Conservation (phyloP, 345 rosid species). For the Brassica carinata region DNA sequence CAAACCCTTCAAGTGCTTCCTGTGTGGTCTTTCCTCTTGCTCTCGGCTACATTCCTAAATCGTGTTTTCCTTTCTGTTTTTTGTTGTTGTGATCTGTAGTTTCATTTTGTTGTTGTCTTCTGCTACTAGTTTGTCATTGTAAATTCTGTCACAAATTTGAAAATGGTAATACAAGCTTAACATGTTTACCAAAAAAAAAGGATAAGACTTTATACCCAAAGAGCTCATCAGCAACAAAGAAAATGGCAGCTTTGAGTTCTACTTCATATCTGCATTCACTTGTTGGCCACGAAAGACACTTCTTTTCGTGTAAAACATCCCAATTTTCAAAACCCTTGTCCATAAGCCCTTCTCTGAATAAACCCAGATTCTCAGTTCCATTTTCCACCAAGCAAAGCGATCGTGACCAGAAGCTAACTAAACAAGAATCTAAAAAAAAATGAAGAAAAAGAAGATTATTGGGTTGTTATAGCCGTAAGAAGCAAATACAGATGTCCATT, state of each 20-base stretch:
- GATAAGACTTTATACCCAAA: conserved; percentile 31
- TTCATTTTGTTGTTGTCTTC: too few species aligned
- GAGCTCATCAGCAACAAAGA: background rate
- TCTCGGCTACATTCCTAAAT: too few species aligned
- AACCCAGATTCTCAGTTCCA: conserved; percentile 34
- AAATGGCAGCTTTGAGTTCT: conserved; percentile 40
- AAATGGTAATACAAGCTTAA: too few species aligned
- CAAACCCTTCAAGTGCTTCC: too few species aligned
- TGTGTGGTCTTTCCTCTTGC: too few species aligned
- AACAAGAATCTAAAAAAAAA: conserved; percentile 9
- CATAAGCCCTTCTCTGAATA: conserved; percentile 15
- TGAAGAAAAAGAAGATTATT: conserved; percentile 48
- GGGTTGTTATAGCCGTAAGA: conserved; percentile 49
- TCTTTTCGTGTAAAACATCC: conserved; percentile 18
- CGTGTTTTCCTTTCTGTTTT: too few species aligned
- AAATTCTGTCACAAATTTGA: too few species aligned
- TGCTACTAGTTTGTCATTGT: too few species aligned
- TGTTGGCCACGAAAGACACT: conserved; percentile 14
- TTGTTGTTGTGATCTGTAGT: too few species aligned
- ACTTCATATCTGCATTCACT: conserved; percentile 25
- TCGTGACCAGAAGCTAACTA: background rate
- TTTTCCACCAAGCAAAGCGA: conserved; percentile 30
- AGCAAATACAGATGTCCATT: too few species aligned
- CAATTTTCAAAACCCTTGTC: conserved; percentile 25
- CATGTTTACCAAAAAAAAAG: too few species aligned